These are phyloP conservation scores for Mycena pura DNA, from an alignment of 768 basidiomycete genomes.

Conservation along the genomic window DNA sequence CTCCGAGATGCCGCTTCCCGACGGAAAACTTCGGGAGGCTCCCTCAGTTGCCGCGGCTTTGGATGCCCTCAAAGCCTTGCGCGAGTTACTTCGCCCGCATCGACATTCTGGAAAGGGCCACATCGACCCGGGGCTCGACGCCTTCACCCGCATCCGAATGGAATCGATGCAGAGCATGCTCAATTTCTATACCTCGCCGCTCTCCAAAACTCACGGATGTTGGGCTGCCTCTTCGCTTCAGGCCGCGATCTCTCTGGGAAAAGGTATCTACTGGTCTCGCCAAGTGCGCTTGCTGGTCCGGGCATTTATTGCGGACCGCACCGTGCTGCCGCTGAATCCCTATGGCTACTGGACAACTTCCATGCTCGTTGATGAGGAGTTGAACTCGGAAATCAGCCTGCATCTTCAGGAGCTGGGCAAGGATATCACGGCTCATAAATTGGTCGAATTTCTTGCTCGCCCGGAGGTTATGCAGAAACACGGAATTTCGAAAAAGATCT, in stretches of 20 bases:
- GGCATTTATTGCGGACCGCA: constrained; percentile 9
- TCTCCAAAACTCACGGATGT: background rate
- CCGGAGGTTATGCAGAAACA: constrained; percentile 17
- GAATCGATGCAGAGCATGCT: constrained; percentile 7
- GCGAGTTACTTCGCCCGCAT: background rate
- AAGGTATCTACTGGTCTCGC: background rate
- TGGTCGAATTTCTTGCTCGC: constrained; percentile 25
- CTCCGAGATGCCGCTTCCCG: background rate
- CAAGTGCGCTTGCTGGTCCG: background rate
- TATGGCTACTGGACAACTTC: constrained; percentile 20
- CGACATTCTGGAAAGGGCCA: background rate
- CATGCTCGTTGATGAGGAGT: constrained; percentile 28
- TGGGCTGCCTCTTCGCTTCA: constrained; percentile 5
- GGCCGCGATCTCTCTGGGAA: background rate
- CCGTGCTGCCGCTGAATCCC: constrained; percentile 15
- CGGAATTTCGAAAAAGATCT: constrained; percentile 25
- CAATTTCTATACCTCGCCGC: background rate
- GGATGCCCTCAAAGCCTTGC: background rate
- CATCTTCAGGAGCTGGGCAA: constrained; percentile 31
- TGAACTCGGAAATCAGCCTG: constrained; percentile 19
- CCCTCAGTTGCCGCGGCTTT: background rate
- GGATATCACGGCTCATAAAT: constrained; percentile 29
- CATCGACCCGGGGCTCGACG: background rate
- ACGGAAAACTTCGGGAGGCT: constrained; percentile 10
- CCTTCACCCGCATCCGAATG: constrained; percentile 6